Percentiles rank a stretch among this genome's conserved stretches.
phyloP scores from a whole-genome alignment of 768 basidiomycete species.

The Butyriboletus loyo region DNA sequence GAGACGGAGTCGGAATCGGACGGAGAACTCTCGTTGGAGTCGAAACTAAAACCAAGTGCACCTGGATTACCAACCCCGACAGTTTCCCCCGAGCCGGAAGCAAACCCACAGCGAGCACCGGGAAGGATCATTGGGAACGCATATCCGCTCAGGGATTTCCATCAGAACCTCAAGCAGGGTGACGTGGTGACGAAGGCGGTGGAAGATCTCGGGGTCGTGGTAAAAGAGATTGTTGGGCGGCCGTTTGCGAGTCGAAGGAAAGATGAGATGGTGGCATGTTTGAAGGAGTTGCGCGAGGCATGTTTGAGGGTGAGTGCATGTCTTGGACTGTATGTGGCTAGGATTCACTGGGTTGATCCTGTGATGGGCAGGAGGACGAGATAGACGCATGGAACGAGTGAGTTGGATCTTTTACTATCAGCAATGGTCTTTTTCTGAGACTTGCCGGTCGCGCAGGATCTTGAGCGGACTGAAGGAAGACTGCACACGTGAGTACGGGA shows the following conservation, averaged over 20 bases:
- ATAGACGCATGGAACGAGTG: slow-evolving; percentile 79
- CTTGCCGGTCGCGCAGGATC: slow-evolving; percentile 44
- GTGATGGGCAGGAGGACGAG: slow-evolving; percentile 65
- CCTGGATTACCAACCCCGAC: slow-evolving; percentile 50
- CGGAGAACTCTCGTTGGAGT: slow-evolving; percentile 21
- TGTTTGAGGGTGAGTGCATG: slow-evolving; percentile 53
- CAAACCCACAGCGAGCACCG: slow-evolving; percentile 54
- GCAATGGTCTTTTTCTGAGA: neutral
- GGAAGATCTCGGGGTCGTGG: slow-evolving; percentile 69
- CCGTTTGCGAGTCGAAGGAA: slow-evolving; percentile 71
- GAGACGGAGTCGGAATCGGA: slow-evolving; percentile 57
- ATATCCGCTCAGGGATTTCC: slow-evolving; percentile 75
- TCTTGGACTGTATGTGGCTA: neutral
- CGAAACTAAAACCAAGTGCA: slow-evolving; percentile 10
- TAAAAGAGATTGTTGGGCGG: slow-evolving; percentile 63
- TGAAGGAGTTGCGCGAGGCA: slow-evolving; percentile 62
- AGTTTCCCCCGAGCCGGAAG: slow-evolving; percentile 42
- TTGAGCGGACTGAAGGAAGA: slow-evolving; percentile 53
- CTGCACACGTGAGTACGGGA: slow-evolving; percentile 56
- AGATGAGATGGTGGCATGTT: slow-evolving; percentile 70
- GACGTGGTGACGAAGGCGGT: slow-evolving; percentile 86
- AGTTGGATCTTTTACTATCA: slow-evolving; percentile 20
- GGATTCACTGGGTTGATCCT: neutral
- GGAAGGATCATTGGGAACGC: slow-evolving; percentile 77
- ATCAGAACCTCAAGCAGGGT: slow-evolving; percentile 62